Base-by-base conservation (phyloP, 2,329 filamentous ascomycete species). In the Diplocarpon rosae region DNA sequence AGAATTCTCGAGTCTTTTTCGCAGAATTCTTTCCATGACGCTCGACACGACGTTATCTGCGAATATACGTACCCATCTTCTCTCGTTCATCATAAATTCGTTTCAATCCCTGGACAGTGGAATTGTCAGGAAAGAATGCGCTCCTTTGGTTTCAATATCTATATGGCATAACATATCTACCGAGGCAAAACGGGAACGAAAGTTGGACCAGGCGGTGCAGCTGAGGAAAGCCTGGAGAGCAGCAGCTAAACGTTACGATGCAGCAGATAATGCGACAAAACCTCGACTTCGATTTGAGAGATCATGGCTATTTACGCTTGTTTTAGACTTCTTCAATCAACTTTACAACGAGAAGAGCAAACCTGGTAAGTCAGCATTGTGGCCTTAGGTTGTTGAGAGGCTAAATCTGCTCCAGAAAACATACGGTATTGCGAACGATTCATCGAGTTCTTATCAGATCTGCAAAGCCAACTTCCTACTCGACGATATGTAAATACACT, bases 161-260 rank as follows among this genome's bases (percentile, higher is more conserved):
- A 87, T 92, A 56, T 98, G 92, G 92, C 86, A 96, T 59, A 93
- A 95, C 60, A 68, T 98, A 31, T 84, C 85, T 27, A 84, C 76
- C 45, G 87, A 93, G 29, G 72, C 75, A 47, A 76, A 80, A 51
- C 77, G 87, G 53, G 85, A 94, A 43, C 69, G 69, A 29, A 76
- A 80, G 44, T 72, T 98, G 27, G 79, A 85, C 35, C 80, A 85
- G 54, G 75, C 76, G 37, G 66, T 77, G n/a, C 80, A 85, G 52
- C 65, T 94, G 56, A 81, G 78, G 61, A 96, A 95, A 63, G 83
- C 87, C 39, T 98, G 92, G 92, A 81, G 87, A 57, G 87, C 89
- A 8, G 75, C 88, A 1, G 74, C 72, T 15, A 95, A 94, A 67
- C 76, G 89, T 52, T 95, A 85, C 55, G 89, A 96, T 49, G 79